These are phyloP conservation scores for Myxozyma neotropica DNA, from an alignment of 805 yeast genomes.

Conservation along the genomic window DNA sequence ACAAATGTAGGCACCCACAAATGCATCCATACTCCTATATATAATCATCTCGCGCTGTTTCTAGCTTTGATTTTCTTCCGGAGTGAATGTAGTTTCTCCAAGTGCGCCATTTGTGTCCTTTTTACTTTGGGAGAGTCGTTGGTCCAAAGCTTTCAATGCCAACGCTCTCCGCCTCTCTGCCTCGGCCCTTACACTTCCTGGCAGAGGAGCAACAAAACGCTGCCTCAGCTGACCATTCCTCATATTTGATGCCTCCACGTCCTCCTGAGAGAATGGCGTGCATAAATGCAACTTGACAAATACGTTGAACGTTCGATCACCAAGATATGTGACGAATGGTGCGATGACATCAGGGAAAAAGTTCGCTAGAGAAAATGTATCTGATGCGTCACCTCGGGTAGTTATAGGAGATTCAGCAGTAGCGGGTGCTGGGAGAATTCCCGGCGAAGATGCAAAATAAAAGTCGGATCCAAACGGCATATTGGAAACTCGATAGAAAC, in stretches of 20 bases:
- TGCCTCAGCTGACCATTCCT: conserved; percentile 31
- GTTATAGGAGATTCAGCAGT: conserved; percentile 16
- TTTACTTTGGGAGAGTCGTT: conserved; percentile 31
- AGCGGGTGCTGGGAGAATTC: conserved; percentile 25
- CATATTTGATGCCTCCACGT: conserved; percentile 30
- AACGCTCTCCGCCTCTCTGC: conserved; percentile 43
- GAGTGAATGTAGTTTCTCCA: conserved; percentile 30
- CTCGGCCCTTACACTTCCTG: conserved; percentile 41
- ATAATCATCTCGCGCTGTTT: background rate
- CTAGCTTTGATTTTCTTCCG: conserved; percentile 46
- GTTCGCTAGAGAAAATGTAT: conserved; percentile 77
- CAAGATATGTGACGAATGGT: conserved; percentile 43
- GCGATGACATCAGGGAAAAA: conserved; percentile 69
- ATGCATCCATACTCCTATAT: background rate
- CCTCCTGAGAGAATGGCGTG: conserved; percentile 31
- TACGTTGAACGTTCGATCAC: conserved; percentile 3
- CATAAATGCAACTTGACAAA: conserved; percentile 26
- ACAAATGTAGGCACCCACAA: background rate
- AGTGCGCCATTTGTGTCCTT: conserved; percentile 23
- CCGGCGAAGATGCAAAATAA: conserved; percentile 10
- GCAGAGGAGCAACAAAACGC: conserved; percentile 32
- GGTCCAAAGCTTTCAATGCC: conserved; percentile 43
- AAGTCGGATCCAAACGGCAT: conserved; percentile 11
- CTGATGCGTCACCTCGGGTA: conserved; percentile 83
- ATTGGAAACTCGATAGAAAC: conserved; percentile 54